Evolutionary conservation across 169 alveolate species (phyloP), one percentile per base, ranked within the genome.

Genomic region (Prorocentrum cordatum): DNA sequence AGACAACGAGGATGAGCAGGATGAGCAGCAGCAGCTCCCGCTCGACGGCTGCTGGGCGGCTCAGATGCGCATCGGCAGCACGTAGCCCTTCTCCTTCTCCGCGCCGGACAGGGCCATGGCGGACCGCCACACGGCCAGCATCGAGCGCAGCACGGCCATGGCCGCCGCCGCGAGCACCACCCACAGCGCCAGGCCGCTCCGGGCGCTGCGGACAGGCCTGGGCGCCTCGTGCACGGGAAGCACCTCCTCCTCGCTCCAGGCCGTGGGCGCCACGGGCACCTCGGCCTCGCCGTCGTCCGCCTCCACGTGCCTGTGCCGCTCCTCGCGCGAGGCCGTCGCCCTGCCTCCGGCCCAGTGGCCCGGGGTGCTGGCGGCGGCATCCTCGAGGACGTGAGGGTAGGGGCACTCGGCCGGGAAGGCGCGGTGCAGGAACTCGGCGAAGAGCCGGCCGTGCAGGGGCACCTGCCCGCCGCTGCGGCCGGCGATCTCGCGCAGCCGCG

Each of bases 371-470:
- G 64, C 16, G 67, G 39, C 45, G 29, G 83, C n/a, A 27, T 70
- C 82, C 20, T 71, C 66, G 24, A 71, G 38, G 32, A 71, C 26
- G 32, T 71, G 36, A n/a, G 86, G 86, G 22, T 50, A 75, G 1
- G 86, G 86, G 86, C 86, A 75, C 71, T 75, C 86, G 38, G 33
- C 33, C 18, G 86, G 86, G 71, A 75, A 75, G 71, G 86, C 86
- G 24, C n/a, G 54, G 86, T 75, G 86, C 71, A 75, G 10, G 71
- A 70, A 75, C 59, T 75, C 72, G 0, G 86, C 59, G 22, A 75
- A 75, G 59, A 47, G 86, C 26, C 86, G 54, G 33, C 86, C 71
- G 58, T 75, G 86, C 22, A 75, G 58, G 0, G 86, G 86, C 70
- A 75, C 86, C 66, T 33, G 42, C 5, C 86, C 86, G 0, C 66